Percentiles rank a stretch among this genome's conserved stretches.
phyloP scores from a whole-genome alignment of 2,329 filamentous ascomycete genomes.

The Ceratocystis eucalypticola region DNA sequence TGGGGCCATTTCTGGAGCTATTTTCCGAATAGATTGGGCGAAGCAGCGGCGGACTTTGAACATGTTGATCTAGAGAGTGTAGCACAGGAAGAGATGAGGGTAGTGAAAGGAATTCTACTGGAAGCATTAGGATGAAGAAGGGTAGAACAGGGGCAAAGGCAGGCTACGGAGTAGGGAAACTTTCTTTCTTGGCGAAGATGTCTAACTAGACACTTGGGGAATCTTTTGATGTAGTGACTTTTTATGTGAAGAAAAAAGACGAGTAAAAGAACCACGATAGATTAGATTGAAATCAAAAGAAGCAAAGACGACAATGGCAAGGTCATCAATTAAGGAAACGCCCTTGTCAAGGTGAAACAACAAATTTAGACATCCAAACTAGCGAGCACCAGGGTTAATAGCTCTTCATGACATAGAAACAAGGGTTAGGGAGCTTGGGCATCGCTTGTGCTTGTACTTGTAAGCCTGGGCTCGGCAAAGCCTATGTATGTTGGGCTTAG shows the following conservation, averaged over 20 bases:
- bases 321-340: background rate
- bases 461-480: background rate
- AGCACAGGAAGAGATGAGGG: constrained; percentile 3
- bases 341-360: background rate
- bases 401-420: background rate
- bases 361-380: background rate
- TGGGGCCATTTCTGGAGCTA: constrained; percentile 18
- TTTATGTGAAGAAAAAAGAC: background rate
- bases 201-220: background rate
- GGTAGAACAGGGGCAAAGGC: background rate
- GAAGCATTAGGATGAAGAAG: constrained; percentile 1
- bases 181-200: background rate
- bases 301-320: background rate
- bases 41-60: background rate
- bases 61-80: constrained; percentile 5
- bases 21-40: constrained; percentile 9
- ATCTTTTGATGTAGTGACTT: background rate
- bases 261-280: background rate
- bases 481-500: background rate
- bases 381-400: background rate
- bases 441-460: background rate
- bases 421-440: constrained; percentile 1
- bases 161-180: background rate
- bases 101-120: background rate
- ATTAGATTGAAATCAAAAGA: background rate